Conservation (phyloP, 116 monocot species). For the Posidonia oceanica region DNA sequence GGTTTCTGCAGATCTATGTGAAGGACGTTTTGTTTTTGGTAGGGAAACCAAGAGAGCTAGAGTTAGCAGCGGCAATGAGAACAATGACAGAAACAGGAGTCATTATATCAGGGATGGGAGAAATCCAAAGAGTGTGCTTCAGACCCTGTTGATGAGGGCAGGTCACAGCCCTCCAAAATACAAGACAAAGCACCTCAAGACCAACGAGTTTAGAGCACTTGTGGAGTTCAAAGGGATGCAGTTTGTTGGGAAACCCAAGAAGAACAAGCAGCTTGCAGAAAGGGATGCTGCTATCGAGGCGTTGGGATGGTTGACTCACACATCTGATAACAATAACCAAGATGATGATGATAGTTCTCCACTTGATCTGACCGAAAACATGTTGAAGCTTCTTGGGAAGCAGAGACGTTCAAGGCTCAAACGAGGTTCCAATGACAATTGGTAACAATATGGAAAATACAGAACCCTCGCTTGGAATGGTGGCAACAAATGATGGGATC, state of each 20-base stretch:
- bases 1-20: slow-evolving; percentile 75
- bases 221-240: slow-evolving; percentile 99
- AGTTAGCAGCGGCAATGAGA: slow-evolving; percentile 6
- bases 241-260: slow-evolving; percentile 96
- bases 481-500: background rate
- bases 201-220: slow-evolving; percentile 87
- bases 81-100: slow-evolving; percentile 6
- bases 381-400: slow-evolving; percentile 80
- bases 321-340: slow-evolving; percentile 34
- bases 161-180: slow-evolving; percentile 93
- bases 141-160: slow-evolving; percentile 92
- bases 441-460: background rate
- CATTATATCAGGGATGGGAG: slow-evolving; percentile 46
- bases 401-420: slow-evolving; percentile 29
- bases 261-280: slow-evolving; percentile 93
- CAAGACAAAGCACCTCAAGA: slow-evolving; percentile 95
- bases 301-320: slow-evolving; percentile 85
- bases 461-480: background rate
- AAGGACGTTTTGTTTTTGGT: slow-evolving; percentile 96
- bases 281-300: slow-evolving; percentile 98
- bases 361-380: slow-evolving; percentile 82
- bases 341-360: slow-evolving; percentile 43
- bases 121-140: slow-evolving; percentile 85
- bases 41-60: slow-evolving; percentile 46
- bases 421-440: background rate